Evolutionary conservation across 73 alveolate genomes (phyloP).

Genomic region (Uronychia setigera): DNA sequence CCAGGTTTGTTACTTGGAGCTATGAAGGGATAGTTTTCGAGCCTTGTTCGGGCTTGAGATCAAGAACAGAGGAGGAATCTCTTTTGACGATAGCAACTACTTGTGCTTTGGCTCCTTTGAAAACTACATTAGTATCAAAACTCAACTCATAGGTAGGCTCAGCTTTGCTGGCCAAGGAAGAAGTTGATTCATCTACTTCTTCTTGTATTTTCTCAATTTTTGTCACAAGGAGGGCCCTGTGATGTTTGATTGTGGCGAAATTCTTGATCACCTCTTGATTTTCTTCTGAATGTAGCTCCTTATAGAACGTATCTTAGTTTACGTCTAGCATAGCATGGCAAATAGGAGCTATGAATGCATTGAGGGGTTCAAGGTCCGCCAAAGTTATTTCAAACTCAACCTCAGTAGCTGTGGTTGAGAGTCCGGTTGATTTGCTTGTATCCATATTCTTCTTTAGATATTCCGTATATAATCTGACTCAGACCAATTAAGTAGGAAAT

Average conservation of each 20-base stretch:
- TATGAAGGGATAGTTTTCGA: slow-evolving; percentile 27
- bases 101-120: slow-evolving; percentile 37
- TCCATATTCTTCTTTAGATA: too few species aligned
- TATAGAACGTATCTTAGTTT: slow-evolving; percentile 50
- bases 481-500: too few species aligned
- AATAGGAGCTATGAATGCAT: slow-evolving; percentile 43
- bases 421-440: not conserved
- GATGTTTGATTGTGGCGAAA: slow-evolving; percentile 44
- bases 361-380: slow-evolving; percentile 54
- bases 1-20: slow-evolving; percentile 76
- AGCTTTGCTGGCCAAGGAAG: not conserved
- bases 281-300: slow-evolving; percentile 48
- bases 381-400: slow-evolving; percentile 11
- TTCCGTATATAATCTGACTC: too few species aligned
- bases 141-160: not conserved
- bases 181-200: not conserved
- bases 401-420: slow-evolving; percentile 14
- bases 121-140: slow-evolving; percentile 8
- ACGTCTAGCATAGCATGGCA: slow-evolving; percentile 56
- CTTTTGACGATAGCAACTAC: slow-evolving; percentile 67
- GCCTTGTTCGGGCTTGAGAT: slow-evolving; percentile 35
- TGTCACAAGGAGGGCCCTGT: slow-evolving; percentile 48
- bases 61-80: slow-evolving; percentile 47
- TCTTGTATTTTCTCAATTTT: slow-evolving; percentile 27
- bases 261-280: slow-evolving; percentile 27